Conservation (phyloP, 106 monocot species). For the Dendrobium huoshanense region DNA sequence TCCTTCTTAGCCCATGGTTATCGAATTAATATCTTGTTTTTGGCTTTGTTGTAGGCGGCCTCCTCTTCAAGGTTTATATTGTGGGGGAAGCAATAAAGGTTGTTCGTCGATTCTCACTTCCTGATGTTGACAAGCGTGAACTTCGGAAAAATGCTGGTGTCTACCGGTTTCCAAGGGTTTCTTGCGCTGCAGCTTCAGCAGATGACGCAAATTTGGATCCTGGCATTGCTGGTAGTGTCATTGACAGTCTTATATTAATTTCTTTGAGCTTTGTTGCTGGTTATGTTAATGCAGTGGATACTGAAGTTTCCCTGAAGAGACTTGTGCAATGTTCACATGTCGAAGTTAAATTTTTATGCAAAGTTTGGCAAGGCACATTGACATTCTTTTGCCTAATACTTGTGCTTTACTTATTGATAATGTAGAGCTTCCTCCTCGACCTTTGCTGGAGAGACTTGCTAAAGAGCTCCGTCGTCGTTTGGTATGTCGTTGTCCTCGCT, state of each 20-base stretch:
- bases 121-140: conserved; percentile 55
- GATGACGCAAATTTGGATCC: conserved; percentile 87
- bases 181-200: conserved; percentile 82
- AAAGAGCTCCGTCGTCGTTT: conserved; percentile 73
- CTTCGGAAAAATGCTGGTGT: conserved; percentile 55
- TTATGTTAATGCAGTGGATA: background rate
- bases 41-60: conserved; percentile 46
- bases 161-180: conserved; percentile 78
- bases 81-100: conserved; percentile 81
- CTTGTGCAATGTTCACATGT: background rate
- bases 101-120: conserved; percentile 80
- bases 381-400: background rate
- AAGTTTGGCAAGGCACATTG: background rate
- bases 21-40: background rate
- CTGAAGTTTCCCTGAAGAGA: background rate
- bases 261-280: background rate
- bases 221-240: conserved; percentile 52
- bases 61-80: conserved; percentile 89
- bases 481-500: conserved; percentile 24
- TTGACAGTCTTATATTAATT: background rate
- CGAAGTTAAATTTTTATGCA: background rate
- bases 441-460: conserved; percentile 78
- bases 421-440: conserved; percentile 74
- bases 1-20: background rate
- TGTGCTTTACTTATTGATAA: conserved; percentile 7